Evolutionary conservation across 805 yeast species (phyloP), one percentile per base, ranked within the genome.

Genomic region (Sugiyamaella marilandica): DNA sequence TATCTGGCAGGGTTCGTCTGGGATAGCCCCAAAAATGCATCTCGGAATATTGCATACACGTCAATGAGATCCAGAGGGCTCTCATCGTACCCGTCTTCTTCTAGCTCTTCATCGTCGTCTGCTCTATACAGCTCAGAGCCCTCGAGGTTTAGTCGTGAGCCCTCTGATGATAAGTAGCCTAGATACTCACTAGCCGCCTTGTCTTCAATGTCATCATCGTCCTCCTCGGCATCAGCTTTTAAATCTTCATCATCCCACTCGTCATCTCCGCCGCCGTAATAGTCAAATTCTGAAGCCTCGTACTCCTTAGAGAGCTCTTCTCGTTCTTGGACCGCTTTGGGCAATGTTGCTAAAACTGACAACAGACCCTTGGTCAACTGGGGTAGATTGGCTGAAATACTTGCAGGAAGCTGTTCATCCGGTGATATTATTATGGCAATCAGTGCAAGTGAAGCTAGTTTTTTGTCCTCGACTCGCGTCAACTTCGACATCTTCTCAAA

Each of bases 1-100:
- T 84, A 84, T 55, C 75, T 74, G 13, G 63, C 61, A 0, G 70
- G 66, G 56, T 83, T 82, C 8, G 68, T 64, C 31, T 71, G 74
- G 60, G 81, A 83, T 18, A 86, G 64, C 1, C 65, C 63, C 2
- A 72, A 54, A 14, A 87, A 68, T 16, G 79, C 76, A 16, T 79
- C 76, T 52, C 83, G 80, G 68, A 90, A 82, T 2, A 81, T 79
- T 13, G 75, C 74, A 68, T 83, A 89, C 2, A 86, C 83, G 64
- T 92, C 86, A 47, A 90, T 70, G 41, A 75, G 72, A 64, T 92
- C 97, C 46, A 94, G 75, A 2, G 95, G 84, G 0, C 92, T 85
- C 58, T 83, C 85, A 24, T 86, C 79, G 64, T 86, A 74, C 9
- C 96, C 82, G 64, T 86, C 96, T 63, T 91, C 97, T 45, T 83